A percentile compares a stretch with the other conserved stretches of the same genome.
Conservation (phyloP, 805 yeast genomes). For the Saturnispora diversa region DNA sequence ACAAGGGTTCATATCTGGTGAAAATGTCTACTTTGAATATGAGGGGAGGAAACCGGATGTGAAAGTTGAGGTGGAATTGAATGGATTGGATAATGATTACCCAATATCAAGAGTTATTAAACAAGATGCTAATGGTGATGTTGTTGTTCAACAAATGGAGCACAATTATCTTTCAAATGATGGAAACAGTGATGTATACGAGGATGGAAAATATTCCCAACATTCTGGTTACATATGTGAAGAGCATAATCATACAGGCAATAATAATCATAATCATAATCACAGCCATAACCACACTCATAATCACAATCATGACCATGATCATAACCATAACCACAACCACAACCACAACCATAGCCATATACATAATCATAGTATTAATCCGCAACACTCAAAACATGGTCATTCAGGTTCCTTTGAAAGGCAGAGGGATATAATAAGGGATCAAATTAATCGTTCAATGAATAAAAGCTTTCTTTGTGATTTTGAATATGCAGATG, state of each 20-base stretch:
- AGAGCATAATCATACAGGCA: slow-evolving; percentile 2
- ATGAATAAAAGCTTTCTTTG: slow-evolving; percentile 22
- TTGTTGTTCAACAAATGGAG: slow-evolving; percentile 53
- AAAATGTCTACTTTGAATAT: slow-evolving; percentile 22
- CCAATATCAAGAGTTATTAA: slow-evolving; percentile 66
- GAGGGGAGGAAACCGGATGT: slow-evolving; percentile 7
- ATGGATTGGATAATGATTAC: slow-evolving; percentile 53
- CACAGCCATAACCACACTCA: slow-evolving; percentile 13
- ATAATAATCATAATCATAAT: slow-evolving; percentile 13
- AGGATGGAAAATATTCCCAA: slow-evolving; percentile 7
- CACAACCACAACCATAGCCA: slow-evolving; percentile 13
- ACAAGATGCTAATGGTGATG: slow-evolving; percentile 63
- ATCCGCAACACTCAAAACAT: slow-evolving; percentile 7
- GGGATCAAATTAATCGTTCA: slow-evolving; percentile 18
- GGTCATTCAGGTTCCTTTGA: slow-evolving; percentile 11
- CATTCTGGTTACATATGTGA: slow-evolving; percentile 17
- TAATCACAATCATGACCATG: slow-evolving; percentile 12
- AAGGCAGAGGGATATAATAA: slow-evolving; percentile 18
- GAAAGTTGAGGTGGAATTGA: slow-evolving; percentile 37
- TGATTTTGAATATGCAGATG: slow-evolving; percentile 38
- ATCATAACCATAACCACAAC: slow-evolving; percentile 8
- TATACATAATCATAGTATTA: slow-evolving; percentile 14
- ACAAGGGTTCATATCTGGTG: slow-evolving; percentile 18
- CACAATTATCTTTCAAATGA: slow-evolving; percentile 9
- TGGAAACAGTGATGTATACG: neutral